Evolutionary conservation across 1,284 basidiomycete genomes (phyloP), one percentile per base, ranked within the genome.

Genomic region (Leucoagaricus sp.): DNA sequence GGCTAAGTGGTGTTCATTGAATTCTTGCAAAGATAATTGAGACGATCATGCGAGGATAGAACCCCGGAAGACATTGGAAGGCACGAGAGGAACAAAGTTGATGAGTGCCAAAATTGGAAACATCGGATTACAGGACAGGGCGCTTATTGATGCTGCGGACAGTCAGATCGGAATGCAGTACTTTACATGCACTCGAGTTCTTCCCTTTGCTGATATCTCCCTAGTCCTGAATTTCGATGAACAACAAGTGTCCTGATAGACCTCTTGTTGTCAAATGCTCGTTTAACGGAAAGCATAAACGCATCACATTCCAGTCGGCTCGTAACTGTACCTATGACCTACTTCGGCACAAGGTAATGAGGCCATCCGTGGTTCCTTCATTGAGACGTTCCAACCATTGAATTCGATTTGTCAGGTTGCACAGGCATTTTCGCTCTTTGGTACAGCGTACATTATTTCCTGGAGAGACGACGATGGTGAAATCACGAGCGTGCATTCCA

Each of bases 381-480:
- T 33, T 9, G 8, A 13, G 13, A 26, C 17, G 21, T 25, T 42
- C 13, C 31, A 10, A 15, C 8, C 26, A 4, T n/a, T 38, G 26
- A 19, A 34, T 29, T 13, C 10, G 15, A 19, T 34, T 58, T 21
- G 25, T 28, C 61, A 94, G 93, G 82, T 95, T 34, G 90, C 91
- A 64, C 86, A 93, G 67, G 88, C 86, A 59, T 95, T 93, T 69
- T 81, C 86, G 1, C 81, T 94, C n/a, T 84, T 79, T 40, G 80
- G 83, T 1, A 82, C 82, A 1, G 73, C 82, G 6, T 95, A 89
- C 66, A 78, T 76, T 4, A 86, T 96, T 58, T 78, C 85, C 7
- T 96, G 94, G 71, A 89, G 85, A 62, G 94, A 96, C 69, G 93
- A 96, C 66, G 91, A 96, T 57, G 85, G 88, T 58, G 92, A 94